Evolutionary conservation across 306 rosid genomes (phyloP).

Genomic region (Erythrophleum fordii): DNA sequence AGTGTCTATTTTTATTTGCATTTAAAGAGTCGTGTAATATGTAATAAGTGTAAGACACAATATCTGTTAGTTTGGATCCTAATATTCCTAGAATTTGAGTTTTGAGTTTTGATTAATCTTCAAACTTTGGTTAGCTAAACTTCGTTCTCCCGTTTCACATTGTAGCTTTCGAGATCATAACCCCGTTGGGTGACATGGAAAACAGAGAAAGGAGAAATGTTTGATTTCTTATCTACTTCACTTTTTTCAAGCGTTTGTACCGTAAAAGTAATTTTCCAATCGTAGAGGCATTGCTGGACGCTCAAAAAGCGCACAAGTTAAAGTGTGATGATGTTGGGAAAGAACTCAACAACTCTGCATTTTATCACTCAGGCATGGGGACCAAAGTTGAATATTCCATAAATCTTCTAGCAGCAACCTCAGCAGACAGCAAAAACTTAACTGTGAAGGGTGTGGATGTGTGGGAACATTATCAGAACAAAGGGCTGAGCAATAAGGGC

Average conservation of each 20-base stretch:
- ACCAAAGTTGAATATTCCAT: conserved; percentile 74
- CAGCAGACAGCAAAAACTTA: conserved; percentile 55
- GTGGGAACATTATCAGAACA: conserved; percentile 62
- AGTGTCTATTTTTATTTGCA: no score
- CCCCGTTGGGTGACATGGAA: conserved; percentile 39
- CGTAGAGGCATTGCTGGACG: neutral
- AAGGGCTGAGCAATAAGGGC: conserved; percentile 46
- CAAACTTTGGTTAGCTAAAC: conserved; percentile 27
- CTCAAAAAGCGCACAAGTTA: neutral
- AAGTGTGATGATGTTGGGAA: conserved; percentile 9
- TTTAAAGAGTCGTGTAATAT: no score
- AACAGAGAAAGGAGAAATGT: conserved; percentile 22
- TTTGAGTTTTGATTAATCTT: conserved; percentile 19
- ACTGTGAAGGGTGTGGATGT: conserved; percentile 61
- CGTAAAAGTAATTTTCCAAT: neutral
- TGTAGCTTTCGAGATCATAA: conserved; percentile 47
- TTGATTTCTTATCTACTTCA: conserved; percentile 17
- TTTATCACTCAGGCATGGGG: conserved; percentile 82
- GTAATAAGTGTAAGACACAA: no score
- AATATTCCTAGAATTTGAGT: conserved; percentile 10
- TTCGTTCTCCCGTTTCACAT: conserved; percentile 49
- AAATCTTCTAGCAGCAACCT: conserved; percentile 61
- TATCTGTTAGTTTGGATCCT: conserved; percentile 26
- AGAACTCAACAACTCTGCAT: conserved; percentile 6
- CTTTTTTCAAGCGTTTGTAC: conserved; percentile 8